Evolutionary conservation across 441 rosid genomes (phyloP), one percentile per base, ranked within the genome.

Genomic region (Manihot esculenta): DNA sequence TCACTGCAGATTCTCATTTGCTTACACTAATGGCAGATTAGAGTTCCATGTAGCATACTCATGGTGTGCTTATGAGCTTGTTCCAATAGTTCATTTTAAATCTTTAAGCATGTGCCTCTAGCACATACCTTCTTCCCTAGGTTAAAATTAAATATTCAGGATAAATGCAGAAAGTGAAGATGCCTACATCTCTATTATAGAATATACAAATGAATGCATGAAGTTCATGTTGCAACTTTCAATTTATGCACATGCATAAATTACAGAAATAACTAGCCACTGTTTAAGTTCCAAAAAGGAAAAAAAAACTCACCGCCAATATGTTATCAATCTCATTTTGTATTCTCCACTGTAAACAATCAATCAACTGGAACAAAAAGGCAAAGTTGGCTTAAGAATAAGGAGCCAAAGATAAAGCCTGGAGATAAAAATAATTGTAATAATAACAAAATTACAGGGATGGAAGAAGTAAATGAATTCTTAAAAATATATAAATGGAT

Each of bases 281-380:
- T 13, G 45, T 0, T 35, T 38, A n/a, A 33, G 72, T 10, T 4
- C 59, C 10, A 27, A 66, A 65, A 4, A 30, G n/a, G n/a, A n/a
- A n/a, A 30, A 58, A 35, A 81, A 23, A 13, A 63, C 91, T 84
- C 68, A 94, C 99, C 17, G 88, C 76, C 76, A 94, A 62, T 60
- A 94, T 88, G 68, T 75, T 75, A 73, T 94, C 99, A 15, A 94
- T 94, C 67, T 83, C 89, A 77, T 85, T 94, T 78, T 90, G 86
- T 55, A 83, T 77, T 81, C 98, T 88, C 99, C 99, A 94, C 48
- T 80, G 84, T 78, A 94, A 79, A 82, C 94, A 87, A 45, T 94
- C 97, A 74, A 92, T 62, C 79, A 94, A 85, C 99, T 94, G 87
- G 73, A 81, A 75, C 21, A 62, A 44, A 35, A 76, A 15, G 47